Base-by-base conservation (phyloP, 192 early-diverging fungal genomes). In the Coemansia sp. region DNA sequence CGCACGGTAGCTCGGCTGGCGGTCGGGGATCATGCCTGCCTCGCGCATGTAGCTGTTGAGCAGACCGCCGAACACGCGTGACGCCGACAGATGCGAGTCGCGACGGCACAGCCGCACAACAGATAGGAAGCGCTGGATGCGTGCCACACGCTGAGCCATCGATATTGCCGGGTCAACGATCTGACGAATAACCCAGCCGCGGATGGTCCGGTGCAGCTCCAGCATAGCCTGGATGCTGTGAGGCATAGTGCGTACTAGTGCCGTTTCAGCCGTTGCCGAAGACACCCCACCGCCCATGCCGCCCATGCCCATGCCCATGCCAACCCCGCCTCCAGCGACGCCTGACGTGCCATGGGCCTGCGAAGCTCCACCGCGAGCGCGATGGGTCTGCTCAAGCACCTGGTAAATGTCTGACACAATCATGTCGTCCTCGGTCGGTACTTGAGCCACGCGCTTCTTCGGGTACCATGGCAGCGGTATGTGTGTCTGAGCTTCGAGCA, bases 141-240 rank as follows among this genome's bases (percentile, higher is more conserved):
- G 76, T 0, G 71, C 70, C 0, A 86, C 79, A n/a, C 90, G 81
- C 53, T 76, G 72, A 12, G 83, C 61, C 26, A 83, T 69, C 36
- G 83, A 61, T 43, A 89, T 73, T 0, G 65, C 62, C 0, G 81
- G 73, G 16, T 83, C 72, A 3, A 85, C 65, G 39, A 92, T 69
- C 64, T 92, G 85, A 0, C 79, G 69, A 43, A 87, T 87, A 2
- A 87, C 84, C 88, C 89, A 92, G 3, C 85, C 83, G 7, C 88
- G 86, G 55, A 92, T 88, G 18, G 82, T 71, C 61, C 85, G 85
- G 62, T 92, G 89, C 53, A 90, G 76, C 59, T 82, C 85, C 55
- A 86, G 85, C 50, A 92, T 69, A 36, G 78, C 74, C 41, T 90
- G 88, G 25, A 92, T 87, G 59, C 86, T 84, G 35, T 85, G 76